phyloP scores from a whole-genome alignment of 495 filamentous ascomycete species.

The Xylaria cubensis region DNA sequence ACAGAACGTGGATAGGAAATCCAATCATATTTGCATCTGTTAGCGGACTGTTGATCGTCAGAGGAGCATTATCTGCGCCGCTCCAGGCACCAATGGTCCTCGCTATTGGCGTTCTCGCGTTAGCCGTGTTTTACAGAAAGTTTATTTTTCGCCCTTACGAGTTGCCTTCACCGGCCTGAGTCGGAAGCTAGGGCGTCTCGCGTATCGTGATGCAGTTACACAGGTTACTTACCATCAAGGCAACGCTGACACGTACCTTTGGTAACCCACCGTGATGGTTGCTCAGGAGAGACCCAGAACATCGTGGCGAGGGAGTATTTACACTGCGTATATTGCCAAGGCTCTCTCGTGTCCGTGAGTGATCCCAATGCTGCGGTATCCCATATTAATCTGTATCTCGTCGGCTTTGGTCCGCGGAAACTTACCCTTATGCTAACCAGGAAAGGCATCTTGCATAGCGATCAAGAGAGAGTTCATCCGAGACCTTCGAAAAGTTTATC shows the following conservation, averaged over 20 bases:
- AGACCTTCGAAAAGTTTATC: constrained; percentile 23
- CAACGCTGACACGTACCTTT: constrained; percentile 11
- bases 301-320: constrained; percentile 25
- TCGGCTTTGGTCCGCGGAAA: constrained; percentile 34
- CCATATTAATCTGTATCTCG: constrained; percentile 36
- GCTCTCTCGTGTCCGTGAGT: constrained; percentile 28
- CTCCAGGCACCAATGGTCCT: constrained; percentile 34
- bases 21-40: constrained; percentile 30
- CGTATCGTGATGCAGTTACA: constrained; percentile 14
- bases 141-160: constrained; percentile 30
- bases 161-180: constrained; percentile 31
- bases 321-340: constrained; percentile 25
- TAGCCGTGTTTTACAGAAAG: constrained; percentile 37
- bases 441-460: constrained; percentile 12
- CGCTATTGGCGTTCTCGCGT: constrained; percentile 35
- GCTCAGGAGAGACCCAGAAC: constrained; percentile 12
- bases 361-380: constrained; percentile 36
- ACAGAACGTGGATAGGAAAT: constrained; percentile 31
- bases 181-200: constrained; percentile 27
- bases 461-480: constrained; percentile 28
- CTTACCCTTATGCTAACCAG: constrained; percentile 26
- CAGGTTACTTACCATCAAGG: constrained; percentile 23
- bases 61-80: constrained; percentile 35
- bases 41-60: constrained; percentile 32
- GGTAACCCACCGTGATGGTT: constrained; percentile 20